Conservation (phyloP, 805 yeast species). For the Lachancea nothofagi region DNA sequence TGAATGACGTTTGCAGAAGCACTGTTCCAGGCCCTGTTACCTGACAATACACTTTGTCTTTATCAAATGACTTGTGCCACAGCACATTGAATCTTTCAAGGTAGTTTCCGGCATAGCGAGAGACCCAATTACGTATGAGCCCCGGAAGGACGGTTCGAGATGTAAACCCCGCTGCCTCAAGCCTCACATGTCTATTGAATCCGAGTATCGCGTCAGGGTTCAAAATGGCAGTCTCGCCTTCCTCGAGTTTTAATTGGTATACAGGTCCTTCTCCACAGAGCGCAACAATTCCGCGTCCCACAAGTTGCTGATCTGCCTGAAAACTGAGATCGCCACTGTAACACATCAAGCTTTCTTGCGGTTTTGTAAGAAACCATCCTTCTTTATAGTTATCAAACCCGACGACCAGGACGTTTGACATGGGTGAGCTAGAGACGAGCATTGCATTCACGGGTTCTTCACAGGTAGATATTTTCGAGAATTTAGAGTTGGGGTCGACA, state of each 20-base stretch:
- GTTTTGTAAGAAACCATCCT: slow-evolving; percentile 22
- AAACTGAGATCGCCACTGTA: slow-evolving; percentile 23
- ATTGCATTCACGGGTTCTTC: slow-evolving; percentile 27
- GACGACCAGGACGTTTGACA: slow-evolving; percentile 25
- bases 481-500: slow-evolving; percentile 5
- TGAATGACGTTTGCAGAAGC: slow-evolving; percentile 22
- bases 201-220: slow-evolving; percentile 20
- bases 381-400: slow-evolving; percentile 19
- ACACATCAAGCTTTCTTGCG: slow-evolving; percentile 18
- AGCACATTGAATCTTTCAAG: slow-evolving; percentile 14
- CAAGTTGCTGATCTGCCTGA: slow-evolving; percentile 13
- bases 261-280: slow-evolving; percentile 31
- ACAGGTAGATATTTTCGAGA: slow-evolving; percentile 17
- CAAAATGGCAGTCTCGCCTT: slow-evolving; percentile 24
- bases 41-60: slow-evolving; percentile 21
- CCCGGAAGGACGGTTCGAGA: slow-evolving; percentile 8
- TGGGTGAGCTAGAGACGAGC: slow-evolving; percentile 25
- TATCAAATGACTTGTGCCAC: slow-evolving; percentile 14
- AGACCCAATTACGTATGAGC: background rate
- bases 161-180: slow-evolving; percentile 1
- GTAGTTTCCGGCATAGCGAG: slow-evolving; percentile 5
- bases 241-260: slow-evolving; percentile 21
- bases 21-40: slow-evolving; percentile 32
- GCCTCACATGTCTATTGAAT: slow-evolving; percentile 14
- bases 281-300: slow-evolving; percentile 28